Evolutionary conservation across 176 grass and related monocot species (phyloP), one percentile per base, ranked within the genome.

Genomic region (Aegilops speltoides): DNA sequence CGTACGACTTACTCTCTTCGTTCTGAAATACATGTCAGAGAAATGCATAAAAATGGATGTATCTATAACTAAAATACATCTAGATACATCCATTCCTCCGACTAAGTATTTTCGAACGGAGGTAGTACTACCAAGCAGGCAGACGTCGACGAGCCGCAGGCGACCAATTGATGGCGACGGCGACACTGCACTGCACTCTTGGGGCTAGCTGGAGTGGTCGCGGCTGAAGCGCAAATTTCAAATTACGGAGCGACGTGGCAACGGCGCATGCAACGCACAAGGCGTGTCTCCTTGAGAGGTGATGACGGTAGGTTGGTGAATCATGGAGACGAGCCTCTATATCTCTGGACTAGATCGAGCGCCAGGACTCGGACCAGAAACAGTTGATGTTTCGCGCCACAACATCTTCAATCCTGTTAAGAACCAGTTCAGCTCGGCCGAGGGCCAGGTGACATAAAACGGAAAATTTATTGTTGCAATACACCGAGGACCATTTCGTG

Each of bases 361-460:
- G 7, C 8, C 70, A 8, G 33, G 16, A 66, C 46, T 33, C 43
- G 48, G 56, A 80, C 41, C 57, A 57, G 76, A 69, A 81, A 62
- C 70, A 28, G 8, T 82, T 50, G 36, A 86, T 26, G 19, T 57
- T 60, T 82, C 48, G 20, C n/a, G 38, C 41, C 34, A 34, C 3
- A 57, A 56, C 31, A 89, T 12, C 67, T 79, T 83, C 13, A 41
- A 17, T 73, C 46, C 28, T 28, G 61, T 9, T 0, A n/a, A 82
- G 78, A 50, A 78, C 79, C 78, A 63, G 36, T 48, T 85, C 20
- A 46, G 62, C 26, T 57, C 71, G 71, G 38, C 24, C 20, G 28
- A 41, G 87, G 87, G 46, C n/a, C 67, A 73, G 79, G 34, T 25
- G 83, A 77, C 62, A 77, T 75, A 57, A 82, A 86, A 66, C 68